Evolutionary conservation across 768 basidiomycete genomes (phyloP).

Genomic region (Gloeostereum incarnatum): DNA sequence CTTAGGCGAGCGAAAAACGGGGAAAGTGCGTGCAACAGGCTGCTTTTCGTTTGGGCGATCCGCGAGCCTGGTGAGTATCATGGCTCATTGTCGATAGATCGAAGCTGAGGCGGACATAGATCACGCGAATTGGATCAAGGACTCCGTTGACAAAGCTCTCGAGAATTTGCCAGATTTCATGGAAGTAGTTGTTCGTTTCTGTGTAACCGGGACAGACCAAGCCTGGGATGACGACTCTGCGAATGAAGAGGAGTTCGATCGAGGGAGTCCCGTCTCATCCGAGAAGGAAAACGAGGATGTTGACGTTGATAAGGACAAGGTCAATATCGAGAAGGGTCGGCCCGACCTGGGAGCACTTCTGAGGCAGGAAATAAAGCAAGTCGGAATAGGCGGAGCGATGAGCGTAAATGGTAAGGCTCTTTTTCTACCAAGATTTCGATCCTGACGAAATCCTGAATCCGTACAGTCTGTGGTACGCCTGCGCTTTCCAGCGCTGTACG

Average conservation of each 20-base stretch:
- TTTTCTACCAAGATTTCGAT: no score
- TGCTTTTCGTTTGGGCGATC: constrained; percentile 25
- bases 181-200: constrained; percentile 28
- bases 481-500: no score
- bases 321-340: constrained; percentile 24
- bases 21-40: constrained; percentile 31
- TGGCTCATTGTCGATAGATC: not conserved
- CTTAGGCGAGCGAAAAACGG: constrained; percentile 8
- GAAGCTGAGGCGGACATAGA: constrained; percentile 10
- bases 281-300: constrained; percentile 7
- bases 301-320: constrained; percentile 14
- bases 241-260: constrained; percentile 9
- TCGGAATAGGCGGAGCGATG: no score
- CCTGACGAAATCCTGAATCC: no score
- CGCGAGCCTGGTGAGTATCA: not conserved
- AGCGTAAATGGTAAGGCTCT: no score
- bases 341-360: constrained; percentile 31
- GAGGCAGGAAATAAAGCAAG: constrained; percentile 27
- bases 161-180: constrained; percentile 18
- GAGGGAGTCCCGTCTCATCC: constrained; percentile 6
- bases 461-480: no score
- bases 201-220: constrained; percentile 22
- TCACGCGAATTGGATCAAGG: constrained; percentile 37
- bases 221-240: constrained; percentile 13
- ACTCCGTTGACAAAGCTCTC: constrained; percentile 22